Percentiles rank a stretch among this genome's conserved stretches.
Evolutionary conservation across 345 rosid species (phyloP).

Genomic region (Populus deltoides): DNA sequence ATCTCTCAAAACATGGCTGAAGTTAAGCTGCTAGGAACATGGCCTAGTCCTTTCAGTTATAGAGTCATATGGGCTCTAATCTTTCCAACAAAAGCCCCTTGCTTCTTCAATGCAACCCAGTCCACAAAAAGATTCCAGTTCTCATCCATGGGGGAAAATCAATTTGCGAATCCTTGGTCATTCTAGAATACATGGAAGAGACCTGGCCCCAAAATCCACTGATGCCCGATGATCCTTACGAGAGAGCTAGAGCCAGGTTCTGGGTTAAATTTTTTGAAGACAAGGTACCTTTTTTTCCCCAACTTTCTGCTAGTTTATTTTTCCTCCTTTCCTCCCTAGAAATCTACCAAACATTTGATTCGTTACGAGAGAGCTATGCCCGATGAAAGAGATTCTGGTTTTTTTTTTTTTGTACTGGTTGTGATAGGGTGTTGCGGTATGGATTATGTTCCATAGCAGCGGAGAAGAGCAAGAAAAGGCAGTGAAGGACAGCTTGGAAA

Average conservation of each 20-base stretch:
- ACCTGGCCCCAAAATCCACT: conserved; percentile 2
- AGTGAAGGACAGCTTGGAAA: neutral
- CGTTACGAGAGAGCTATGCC: neutral
- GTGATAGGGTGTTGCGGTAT: neutral
- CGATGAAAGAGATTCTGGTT: neutral
- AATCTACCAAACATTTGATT: neutral
- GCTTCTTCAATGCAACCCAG: conserved; percentile 3
- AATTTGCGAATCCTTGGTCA: neutral
- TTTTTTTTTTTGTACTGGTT: neutral
- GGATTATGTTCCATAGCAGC: neutral
- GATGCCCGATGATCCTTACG: conserved; percentile 3
- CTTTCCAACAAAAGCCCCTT: neutral
- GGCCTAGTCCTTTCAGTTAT: conserved; percentile 24
- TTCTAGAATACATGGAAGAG: conserved; percentile 6
- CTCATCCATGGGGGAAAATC: conserved; percentile 1
- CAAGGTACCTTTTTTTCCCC: neutral
- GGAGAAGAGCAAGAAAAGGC: conserved; percentile 8
- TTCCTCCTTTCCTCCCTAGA: neutral
- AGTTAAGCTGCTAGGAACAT: conserved; percentile 19
- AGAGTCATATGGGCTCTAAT: conserved; percentile 5
- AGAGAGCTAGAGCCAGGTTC: conserved; percentile 1
- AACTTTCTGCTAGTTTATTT: no score
- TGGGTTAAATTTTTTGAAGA: conserved; percentile 2
- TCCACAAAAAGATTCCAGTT: neutral
- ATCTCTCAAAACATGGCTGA: conserved; percentile 14